phyloP scores from a whole-genome alignment of 2,329 filamentous ascomycete species.

The Bertia moriformis region DNA sequence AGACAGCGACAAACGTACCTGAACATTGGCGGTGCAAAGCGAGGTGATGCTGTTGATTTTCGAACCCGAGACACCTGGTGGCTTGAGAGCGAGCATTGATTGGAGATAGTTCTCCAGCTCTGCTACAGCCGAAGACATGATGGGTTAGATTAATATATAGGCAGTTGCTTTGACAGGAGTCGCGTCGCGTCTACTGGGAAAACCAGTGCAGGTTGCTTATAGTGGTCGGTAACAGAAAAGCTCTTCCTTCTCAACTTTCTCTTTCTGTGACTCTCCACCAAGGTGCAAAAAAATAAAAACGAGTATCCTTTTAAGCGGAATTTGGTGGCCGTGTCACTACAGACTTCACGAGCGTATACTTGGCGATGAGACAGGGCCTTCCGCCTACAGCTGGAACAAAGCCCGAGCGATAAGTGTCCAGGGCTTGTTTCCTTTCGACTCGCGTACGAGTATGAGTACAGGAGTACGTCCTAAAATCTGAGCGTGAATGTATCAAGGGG shows the following conservation, averaged over 20 bases:
- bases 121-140: slow-evolving; percentile 71
- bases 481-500: no score
- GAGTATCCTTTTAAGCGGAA: neutral
- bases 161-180: no score
- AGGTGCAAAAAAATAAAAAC: no score
- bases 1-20: slow-evolving; percentile 49
- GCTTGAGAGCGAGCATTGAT: slow-evolving; percentile 80
- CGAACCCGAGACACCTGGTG: slow-evolving; percentile 83
- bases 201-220: neutral
- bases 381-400: slow-evolving; percentile 1
- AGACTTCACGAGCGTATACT: neutral
- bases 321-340: neutral
- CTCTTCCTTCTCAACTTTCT: no score
- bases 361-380: neutral
- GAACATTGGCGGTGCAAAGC: slow-evolving; percentile 76
- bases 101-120: slow-evolving; percentile 83
- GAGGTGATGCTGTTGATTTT: slow-evolving; percentile 78
- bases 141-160: no score
- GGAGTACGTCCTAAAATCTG: neutral
- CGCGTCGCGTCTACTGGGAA: neutral
- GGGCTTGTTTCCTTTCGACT: neutral
- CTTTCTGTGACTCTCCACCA: no score
- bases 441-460: neutral
- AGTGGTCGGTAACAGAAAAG: no score
- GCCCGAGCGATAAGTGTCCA: neutral